Evolutionary conservation across 2,329 filamentous ascomycete species (phyloP), one percentile per base, ranked within the genome.

Genomic region (Tolypocladium album): DNA sequence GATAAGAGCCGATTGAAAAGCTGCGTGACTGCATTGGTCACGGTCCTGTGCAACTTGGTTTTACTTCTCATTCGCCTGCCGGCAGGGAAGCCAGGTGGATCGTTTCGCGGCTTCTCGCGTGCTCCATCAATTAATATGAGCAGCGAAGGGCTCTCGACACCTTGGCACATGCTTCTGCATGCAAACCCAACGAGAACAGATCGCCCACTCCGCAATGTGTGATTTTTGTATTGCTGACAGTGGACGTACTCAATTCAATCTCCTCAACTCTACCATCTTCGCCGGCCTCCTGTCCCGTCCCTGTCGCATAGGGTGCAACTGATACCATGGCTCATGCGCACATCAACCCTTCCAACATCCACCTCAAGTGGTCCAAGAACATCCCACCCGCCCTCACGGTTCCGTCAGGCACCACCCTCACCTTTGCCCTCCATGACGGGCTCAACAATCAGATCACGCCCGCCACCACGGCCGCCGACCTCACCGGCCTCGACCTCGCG

Each of bases 351-450:
- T 61, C 64, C n/a, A 65, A 69, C 59, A 65, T 68, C 22, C 78
- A 81, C 68, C 68, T 78, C 34, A 79, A 76, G 67, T 82, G 80
- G 80, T 78, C 77, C 59, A 75, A 75, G 59, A 68, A 74, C 50
- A 71, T 79, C 45, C 60, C 71, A 1, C 79, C 79, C 2, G 74
- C 74, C 31, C 67, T 80, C 53, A 79, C 75, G 1, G 72, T 82
- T 60, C 69, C 76, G 13, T 81, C 79, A 0, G 79, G 79, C 13
- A 67, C 75, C 24, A 74, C 73, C 17, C 68, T 82, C 58, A 74
- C 75, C 31, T 81, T 82, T 62, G 77, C 79, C 65, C 72, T 80
- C 34, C 73, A 75, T 24, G 79, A 82, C 63, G 79, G 78, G 53
- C 78, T 76, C 62, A 77, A 79, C 66, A 79, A 79, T 61, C 78